These are phyloP conservation scores for Aureobasidium subglaciale DNA, from an alignment of 2,329 filamentous ascomycete species.

Conservation along the genomic window DNA sequence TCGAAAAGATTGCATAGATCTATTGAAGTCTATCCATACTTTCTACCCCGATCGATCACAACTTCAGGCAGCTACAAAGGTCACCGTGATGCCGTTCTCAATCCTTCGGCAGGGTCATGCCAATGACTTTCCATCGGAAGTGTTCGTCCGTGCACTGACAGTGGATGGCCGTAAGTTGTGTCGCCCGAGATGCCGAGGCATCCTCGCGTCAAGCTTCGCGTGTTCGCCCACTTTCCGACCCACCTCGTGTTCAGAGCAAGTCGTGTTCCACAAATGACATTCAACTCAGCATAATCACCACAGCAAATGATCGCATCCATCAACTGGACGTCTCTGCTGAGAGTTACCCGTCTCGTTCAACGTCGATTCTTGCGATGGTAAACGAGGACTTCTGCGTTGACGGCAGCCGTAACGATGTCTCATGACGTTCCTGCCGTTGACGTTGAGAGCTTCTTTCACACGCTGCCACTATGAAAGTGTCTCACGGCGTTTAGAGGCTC, in stretches of 20 bases:
- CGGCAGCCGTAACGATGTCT: neutral
- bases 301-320: neutral
- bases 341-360: neutral
- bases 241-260: neutral
- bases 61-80: neutral
- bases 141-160: neutral
- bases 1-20: too few relatives aligned
- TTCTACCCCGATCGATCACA: neutral
- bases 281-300: neutral
- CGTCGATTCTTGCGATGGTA: neutral
- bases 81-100: neutral
- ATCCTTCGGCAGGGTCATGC: neutral
- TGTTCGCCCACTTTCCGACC: neutral
- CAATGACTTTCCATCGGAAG: too few relatives aligned
- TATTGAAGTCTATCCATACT: too few relatives aligned
- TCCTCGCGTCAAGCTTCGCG: neutral
- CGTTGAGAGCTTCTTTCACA: neutral
- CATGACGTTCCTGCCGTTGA: slow-evolving; percentile 7
- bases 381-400: slow-evolving; percentile 6
- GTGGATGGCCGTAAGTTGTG: neutral
- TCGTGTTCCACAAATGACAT: neutral
- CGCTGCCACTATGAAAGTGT: neutral
- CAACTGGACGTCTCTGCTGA: neutral
- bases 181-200: neutral
- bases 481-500: neutral